These are phyloP conservation scores for Metahyphopichia silvanorum DNA, from an alignment of 805 yeast genomes.

Conservation along the genomic window DNA sequence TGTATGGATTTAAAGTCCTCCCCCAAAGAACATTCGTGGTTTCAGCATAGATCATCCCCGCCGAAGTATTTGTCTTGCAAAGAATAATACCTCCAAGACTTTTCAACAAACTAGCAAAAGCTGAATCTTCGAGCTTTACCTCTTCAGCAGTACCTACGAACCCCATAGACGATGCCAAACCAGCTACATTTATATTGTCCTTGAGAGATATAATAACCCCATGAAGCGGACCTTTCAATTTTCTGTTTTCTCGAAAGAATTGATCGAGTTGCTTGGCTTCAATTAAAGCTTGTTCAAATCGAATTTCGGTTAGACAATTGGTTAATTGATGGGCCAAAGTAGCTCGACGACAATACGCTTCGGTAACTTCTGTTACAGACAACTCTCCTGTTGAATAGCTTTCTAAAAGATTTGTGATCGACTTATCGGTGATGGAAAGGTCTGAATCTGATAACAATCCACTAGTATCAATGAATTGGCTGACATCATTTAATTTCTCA, in stretches of 20 bases:
- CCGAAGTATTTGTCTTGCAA: conserved; percentile 4
- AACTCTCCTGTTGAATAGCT: conserved; percentile 4
- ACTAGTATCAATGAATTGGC: conserved; percentile 5
- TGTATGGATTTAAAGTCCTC: conserved; percentile 2
- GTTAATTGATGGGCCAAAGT: conserved; percentile 21
- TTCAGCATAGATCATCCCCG: conserved; percentile 5
- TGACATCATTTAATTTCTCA: conserved; percentile 6
- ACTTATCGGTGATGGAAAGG: neutral
- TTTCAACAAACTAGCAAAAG: conserved; percentile 8
- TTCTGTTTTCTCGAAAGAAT: conserved; percentile 7
- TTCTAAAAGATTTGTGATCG: neutral
- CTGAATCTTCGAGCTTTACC: conserved; percentile 3
- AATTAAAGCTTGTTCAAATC: conserved; percentile 15
- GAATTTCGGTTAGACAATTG: conserved; percentile 18
- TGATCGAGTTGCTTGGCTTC: conserved; percentile 13
- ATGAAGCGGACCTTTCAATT: conserved; percentile 9
- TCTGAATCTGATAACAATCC: conserved; percentile 1
- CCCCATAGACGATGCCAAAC: conserved; percentile 7
- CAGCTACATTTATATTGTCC: conserved; percentile 6
- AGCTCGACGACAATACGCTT: conserved; percentile 24
- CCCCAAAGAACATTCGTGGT: conserved; percentile 1
- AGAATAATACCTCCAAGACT: conserved; percentile 7
- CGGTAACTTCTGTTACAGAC: conserved; percentile 7
- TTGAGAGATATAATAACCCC: conserved; percentile 9
- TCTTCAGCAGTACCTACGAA: conserved; percentile 2